Conservation (phyloP, 192 early-diverging fungal genomes). For the Podila epigama region DNA sequence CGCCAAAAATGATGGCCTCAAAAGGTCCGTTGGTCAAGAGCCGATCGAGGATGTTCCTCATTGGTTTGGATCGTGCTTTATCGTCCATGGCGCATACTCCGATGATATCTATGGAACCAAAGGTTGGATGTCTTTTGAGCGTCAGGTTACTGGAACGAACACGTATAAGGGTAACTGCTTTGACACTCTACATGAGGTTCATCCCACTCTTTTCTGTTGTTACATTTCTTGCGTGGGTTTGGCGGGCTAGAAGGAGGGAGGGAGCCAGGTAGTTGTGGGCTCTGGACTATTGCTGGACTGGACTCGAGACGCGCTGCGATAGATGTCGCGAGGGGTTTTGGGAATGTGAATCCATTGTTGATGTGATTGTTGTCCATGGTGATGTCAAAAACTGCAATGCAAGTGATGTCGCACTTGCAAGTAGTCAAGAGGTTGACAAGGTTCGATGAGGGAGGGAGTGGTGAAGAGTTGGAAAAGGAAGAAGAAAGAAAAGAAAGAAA, state of each 20-base stretch:
- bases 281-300: not conserved
- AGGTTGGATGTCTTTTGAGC: no score
- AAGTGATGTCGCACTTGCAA: not conserved
- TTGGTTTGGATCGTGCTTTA: constrained; percentile 93
- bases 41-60: constrained; percentile 88
- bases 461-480: no score
- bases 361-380: constrained; percentile 19
- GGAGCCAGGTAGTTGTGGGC: not conserved
- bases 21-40: constrained; percentile 71
- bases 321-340: constrained; percentile 15
- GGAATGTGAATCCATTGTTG: constrained; percentile 27
- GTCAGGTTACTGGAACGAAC: no score
- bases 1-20: constrained; percentile 89
- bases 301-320: not conserved
- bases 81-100: constrained; percentile 90
- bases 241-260: constrained; percentile 9
- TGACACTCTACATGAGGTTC: not conserved
- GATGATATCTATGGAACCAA: constrained; percentile 59
- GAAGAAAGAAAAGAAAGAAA: no score
- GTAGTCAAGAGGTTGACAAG: no score
- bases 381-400: not conserved
- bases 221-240: constrained; percentile 47
- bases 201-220: not conserved
- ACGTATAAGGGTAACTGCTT: constrained; percentile 1
- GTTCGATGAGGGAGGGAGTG: no score